Evolutionary conservation across 1,284 basidiomycete genomes (phyloP).

Genomic region (Cryptococcus sp.): DNA sequence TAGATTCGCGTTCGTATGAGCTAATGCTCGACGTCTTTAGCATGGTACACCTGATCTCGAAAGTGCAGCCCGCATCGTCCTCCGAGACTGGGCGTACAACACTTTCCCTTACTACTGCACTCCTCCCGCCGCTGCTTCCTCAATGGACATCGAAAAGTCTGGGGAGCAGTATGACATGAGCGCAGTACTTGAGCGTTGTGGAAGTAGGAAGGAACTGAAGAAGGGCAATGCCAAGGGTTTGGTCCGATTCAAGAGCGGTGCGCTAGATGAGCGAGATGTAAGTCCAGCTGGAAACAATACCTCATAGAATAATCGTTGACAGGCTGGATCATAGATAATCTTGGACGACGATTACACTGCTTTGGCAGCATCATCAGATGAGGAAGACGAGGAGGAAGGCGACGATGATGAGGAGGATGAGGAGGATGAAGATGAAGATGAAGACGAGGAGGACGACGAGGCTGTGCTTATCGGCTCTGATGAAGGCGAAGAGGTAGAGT

Average conservation of each 20-base stretch:
- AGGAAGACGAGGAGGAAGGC: constrained; percentile 33
- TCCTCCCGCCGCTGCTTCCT: constrained; percentile 55
- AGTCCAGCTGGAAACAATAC: constrained; percentile 13
- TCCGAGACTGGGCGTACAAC: constrained; percentile 87
- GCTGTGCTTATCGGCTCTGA: constrained; percentile 35
- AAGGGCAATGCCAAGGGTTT: constrained; percentile 55
- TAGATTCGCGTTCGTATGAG: neutral
- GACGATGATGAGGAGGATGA: constrained; percentile 42
- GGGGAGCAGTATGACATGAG: constrained; percentile 48
- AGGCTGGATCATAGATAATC: constrained; percentile 38
- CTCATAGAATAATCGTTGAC: constrained; percentile 8
- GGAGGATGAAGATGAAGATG: constrained; percentile 33
- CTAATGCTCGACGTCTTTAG: constrained; percentile 11
- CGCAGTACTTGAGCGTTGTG: constrained; percentile 61
- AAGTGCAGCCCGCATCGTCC: constrained; percentile 75
- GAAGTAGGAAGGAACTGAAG: constrained; percentile 62
- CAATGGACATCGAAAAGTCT: constrained; percentile 26
- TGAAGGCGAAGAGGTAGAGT: constrained; percentile 49
- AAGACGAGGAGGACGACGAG: constrained; percentile 39
- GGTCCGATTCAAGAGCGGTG: constrained; percentile 61
- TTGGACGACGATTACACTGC: constrained; percentile 62
- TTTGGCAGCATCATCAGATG: constrained; percentile 35
- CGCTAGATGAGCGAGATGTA: constrained; percentile 61
- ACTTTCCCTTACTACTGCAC: constrained; percentile 77
- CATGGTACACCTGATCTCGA: constrained; percentile 78